Evolutionary conservation across 2,329 filamentous ascomycete genomes (phyloP).

Genomic region (Teratosphaeria viscida): DNA sequence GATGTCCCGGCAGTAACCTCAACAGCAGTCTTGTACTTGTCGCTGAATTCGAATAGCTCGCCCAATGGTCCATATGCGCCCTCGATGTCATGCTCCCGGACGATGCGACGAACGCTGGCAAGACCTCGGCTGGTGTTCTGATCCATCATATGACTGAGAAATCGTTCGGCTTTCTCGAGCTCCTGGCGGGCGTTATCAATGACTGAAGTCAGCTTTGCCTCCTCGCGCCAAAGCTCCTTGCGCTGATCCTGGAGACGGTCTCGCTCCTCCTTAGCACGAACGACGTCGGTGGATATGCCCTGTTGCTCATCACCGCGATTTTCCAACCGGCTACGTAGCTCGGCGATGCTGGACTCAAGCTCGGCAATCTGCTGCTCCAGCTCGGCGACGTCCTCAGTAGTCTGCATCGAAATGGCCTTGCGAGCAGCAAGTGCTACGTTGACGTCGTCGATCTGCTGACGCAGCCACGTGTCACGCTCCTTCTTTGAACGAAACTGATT

Average conservation of each 20-base stretch:
- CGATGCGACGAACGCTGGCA: constrained; percentile 74
- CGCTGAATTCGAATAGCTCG: constrained; percentile 79
- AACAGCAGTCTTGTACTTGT: constrained; percentile 76
- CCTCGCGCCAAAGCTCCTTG: constrained; percentile 78
- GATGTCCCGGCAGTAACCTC: constrained; percentile 89
- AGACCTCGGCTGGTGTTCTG: constrained; percentile 76
- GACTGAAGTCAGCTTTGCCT: constrained; percentile 73
- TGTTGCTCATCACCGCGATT: constrained; percentile 68
- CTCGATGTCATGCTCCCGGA: constrained; percentile 64
- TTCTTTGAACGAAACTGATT: constrained; percentile 79
- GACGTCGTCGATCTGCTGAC: constrained; percentile 69
- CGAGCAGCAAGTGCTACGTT: constrained; percentile 66
- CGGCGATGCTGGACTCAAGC: constrained; percentile 62
- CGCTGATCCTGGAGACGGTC: constrained; percentile 77
- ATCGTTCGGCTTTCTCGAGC: constrained; percentile 64
- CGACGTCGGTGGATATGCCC: constrained; percentile 61
- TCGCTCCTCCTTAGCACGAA: constrained; percentile 64
- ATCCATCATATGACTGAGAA: constrained; percentile 78
- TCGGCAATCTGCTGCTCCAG: constrained; percentile 61
- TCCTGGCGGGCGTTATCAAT: constrained; percentile 67
- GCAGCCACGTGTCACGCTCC: constrained; percentile 76
- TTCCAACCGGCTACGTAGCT: constrained; percentile 61
- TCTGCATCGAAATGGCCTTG: constrained; percentile 75
- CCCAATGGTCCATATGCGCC: constrained; percentile 89
- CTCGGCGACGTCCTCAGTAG: constrained; percentile 67